Conservation (phyloP, 2,329 filamentous ascomycete genomes). For the Aspergillus floridensis region DNA sequence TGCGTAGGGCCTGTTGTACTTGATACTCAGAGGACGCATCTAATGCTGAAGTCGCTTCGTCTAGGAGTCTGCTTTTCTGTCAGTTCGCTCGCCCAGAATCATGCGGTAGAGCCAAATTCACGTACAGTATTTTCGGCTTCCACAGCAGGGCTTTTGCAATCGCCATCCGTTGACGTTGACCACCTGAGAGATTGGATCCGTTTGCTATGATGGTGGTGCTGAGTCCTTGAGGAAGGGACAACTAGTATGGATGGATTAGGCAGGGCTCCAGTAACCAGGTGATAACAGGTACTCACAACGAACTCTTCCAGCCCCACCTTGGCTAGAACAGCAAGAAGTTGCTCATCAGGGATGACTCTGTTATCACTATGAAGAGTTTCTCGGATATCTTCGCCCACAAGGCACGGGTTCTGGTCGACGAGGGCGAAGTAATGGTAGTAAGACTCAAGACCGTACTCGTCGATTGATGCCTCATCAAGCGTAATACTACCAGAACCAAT, state of each 20-base stretch:
- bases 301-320: conserved; percentile 7
- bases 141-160: conserved; percentile 32
- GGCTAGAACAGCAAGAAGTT: conserved; percentile 19
- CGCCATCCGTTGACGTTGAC: conserved; percentile 12
- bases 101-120: background rate
- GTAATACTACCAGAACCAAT: conserved; percentile 26
- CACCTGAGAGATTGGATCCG: conserved; percentile 12
- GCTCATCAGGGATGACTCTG: conserved; percentile 23
- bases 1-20: conserved; percentile 77
- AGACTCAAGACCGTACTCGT: background rate
- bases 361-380: conserved; percentile 14
- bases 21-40: conserved; percentile 83
- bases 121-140: conserved; percentile 27
- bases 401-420: conserved; percentile 59
- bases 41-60: conserved; percentile 82
- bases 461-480: conserved; percentile 1
- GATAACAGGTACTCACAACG: background rate
- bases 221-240: conserved; percentile 7
- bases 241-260: background rate
- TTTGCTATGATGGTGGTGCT: conserved; percentile 2
- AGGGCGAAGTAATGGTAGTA: conserved; percentile 10
- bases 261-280: background rate
- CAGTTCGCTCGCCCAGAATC: background rate
- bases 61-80: conserved; percentile 56
- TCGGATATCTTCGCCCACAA: conserved; percentile 46